These are phyloP conservation scores for Colletotrichum sp. DNA, from an alignment of 2,329 filamentous ascomycete genomes.

Conservation along the genomic window DNA sequence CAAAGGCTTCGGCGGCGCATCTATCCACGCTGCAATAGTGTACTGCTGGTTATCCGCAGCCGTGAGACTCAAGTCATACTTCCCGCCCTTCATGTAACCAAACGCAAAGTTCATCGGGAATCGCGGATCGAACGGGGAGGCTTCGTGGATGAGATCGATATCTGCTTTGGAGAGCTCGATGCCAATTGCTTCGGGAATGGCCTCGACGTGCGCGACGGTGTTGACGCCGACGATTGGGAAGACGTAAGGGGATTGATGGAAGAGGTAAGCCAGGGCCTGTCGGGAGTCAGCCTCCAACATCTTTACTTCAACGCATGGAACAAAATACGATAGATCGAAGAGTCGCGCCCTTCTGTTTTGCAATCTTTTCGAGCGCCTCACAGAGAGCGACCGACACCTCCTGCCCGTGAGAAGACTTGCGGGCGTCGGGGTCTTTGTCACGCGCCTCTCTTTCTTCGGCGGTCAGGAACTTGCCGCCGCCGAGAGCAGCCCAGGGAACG, in stretches of 20 bases:
- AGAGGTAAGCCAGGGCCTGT: constrained; percentile 63
- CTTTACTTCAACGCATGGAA: too few species aligned
- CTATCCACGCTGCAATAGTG: neutral
- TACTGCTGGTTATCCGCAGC: neutral
- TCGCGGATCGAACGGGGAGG: constrained; percentile 57
- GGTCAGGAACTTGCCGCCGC: constrained; percentile 54
- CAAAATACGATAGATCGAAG: neutral
- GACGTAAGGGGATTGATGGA: constrained; percentile 64
- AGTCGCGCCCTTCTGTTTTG: neutral
- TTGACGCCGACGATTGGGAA: constrained; percentile 67
- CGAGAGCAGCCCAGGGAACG: constrained; percentile 64
- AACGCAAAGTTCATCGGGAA: constrained; percentile 47
- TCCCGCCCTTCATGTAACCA: neutral
- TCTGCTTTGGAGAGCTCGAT: constrained; percentile 59
- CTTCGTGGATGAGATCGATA: constrained; percentile 59
- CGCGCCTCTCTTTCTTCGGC: constrained; percentile 33
- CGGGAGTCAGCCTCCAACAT: neutral
- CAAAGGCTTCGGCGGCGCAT: neutral
- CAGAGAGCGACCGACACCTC: neutral
- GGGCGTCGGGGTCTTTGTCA: constrained; percentile 7
- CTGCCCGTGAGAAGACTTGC: neutral
- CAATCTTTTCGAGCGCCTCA: constrained; percentile 17
- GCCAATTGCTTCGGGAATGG: constrained; percentile 62
- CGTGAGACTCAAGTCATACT: constrained; percentile 3
- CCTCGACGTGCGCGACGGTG: constrained; percentile 65